Percentiles rank a stretch among this genome's conserved stretches.
Conservation (phyloP, 2,329 filamentous ascomycete species). For the Clarireedia sp. region DNA sequence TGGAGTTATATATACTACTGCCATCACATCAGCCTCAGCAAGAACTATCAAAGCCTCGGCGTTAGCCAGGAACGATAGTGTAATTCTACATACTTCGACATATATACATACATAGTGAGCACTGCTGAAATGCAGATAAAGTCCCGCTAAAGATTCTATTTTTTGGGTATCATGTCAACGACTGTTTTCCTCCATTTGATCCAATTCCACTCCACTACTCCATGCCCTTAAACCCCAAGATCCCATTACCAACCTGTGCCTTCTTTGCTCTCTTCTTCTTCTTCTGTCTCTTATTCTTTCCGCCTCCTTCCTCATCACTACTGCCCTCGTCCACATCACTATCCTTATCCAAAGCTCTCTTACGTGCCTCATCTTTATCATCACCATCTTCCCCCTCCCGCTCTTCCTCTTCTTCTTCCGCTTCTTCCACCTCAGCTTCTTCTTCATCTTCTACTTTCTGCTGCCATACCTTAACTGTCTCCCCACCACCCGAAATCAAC, state of each 20-base stretch:
- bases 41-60: no score
- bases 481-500: slow-evolving; percentile 83
- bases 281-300: slow-evolving; percentile 24
- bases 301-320: slow-evolving; percentile 29
- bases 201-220: slow-evolving; percentile 13
- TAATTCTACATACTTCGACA: no score
- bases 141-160: neutral
- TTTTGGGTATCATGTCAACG: slow-evolving; percentile 2
- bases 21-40: no score
- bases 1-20: no score
- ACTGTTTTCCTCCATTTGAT: neutral
- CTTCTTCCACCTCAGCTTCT: slow-evolving; percentile 40
- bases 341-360: slow-evolving; percentile 30
- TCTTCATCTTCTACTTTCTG: slow-evolving; percentile 53
- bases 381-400: slow-evolving; percentile 23
- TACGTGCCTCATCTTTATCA: slow-evolving; percentile 29
- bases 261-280: slow-evolving; percentile 29
- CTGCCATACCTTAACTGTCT: slow-evolving; percentile 82
- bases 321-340: slow-evolving; percentile 37
- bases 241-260: slow-evolving; percentile 26
- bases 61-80: no score
- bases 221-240: slow-evolving; percentile 28
- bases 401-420: slow-evolving; percentile 32
- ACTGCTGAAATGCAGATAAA: no score
- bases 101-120: no score